Evolutionary conservation across 192 early-diverging fungal species (phyloP), one percentile per base, ranked within the genome.

Genomic region (Coemansia sp.): DNA sequence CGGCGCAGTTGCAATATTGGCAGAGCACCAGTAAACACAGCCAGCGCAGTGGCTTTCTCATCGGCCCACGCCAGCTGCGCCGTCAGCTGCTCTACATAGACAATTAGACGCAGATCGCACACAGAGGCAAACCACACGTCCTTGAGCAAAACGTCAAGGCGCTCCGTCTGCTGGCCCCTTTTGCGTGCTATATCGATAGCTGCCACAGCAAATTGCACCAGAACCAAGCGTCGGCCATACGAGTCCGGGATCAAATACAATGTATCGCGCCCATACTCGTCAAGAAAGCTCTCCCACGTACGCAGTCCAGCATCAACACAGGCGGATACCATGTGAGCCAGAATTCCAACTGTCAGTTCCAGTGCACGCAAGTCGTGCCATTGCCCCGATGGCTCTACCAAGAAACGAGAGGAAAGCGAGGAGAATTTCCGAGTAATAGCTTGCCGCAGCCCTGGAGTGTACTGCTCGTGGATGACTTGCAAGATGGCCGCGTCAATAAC

Each of bases 261-360:
- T 35, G 63, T 76, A 38, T 82, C 79, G 0, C 79, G 69, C 14
- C 79, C 79, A n/a, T 76, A 56, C 67, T 76, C 79, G 26, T 76
- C 74, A 24, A 82, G 48, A 42, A 82, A 82, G 43, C 79, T 74
- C 57, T 82, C 74, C 79, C 79, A 82, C 2, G 79, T 75, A 6
- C 79, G 66, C 63, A 73, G 34, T 13, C 74, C 67, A 1, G 60
- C 70, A 4, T 57, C 63, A n/a, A 82, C 79, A 24, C 79, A 82
- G 2, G 62, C 38, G 2, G 70, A 66, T 10, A 82, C 70, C 79
- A 73, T 73, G 1, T 38, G 57, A 0, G 55, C 70, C 35, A 82
- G 45, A 7, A 70, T 20, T 1, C 13, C 26, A 4, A 70, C 51
- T 3, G 39, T 43, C 14, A 59, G 35, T 39, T 64, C 70, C 3